Evolutionary conservation across 192 early-diverging fungal species (phyloP).

Genomic region (Backusella westeae): DNA sequence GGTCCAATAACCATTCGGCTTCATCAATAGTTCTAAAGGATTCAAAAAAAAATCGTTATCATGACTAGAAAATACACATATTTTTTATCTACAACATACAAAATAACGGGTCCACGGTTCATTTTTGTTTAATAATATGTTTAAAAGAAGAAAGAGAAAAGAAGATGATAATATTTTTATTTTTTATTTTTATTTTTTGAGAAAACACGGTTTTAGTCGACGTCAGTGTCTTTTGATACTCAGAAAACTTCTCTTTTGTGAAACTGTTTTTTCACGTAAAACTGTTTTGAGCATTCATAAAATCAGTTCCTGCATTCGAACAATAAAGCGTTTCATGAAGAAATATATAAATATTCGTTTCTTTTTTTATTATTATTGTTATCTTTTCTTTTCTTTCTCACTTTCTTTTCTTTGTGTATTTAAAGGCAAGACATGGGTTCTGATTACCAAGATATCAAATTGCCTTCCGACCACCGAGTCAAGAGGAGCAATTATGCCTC

Average conservation of each 20-base stretch:
- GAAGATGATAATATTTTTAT: background rate
- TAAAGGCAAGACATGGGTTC: background rate
- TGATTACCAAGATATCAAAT: background rate
- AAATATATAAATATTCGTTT: background rate
- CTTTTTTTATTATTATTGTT: background rate
- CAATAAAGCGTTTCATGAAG: background rate
- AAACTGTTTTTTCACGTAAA: background rate
- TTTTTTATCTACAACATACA: conserved; percentile 7
- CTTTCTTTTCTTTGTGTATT: background rate
- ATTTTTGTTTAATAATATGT: background rate
- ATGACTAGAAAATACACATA: background rate
- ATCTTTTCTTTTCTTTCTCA: background rate
- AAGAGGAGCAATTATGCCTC: background rate
- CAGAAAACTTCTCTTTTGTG: background rate
- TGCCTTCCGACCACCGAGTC: background rate
- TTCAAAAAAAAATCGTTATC: background rate
- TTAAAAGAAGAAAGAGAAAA: background rate
- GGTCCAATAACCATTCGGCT: conserved; percentile 36
- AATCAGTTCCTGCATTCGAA: background rate
- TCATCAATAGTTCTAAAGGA: conserved; percentile 34
- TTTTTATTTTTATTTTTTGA: background rate
- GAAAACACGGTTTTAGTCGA: background rate
- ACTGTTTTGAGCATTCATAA: conserved; percentile 5
- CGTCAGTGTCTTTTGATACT: conserved; percentile 4
- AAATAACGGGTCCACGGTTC: conserved; percentile 21